phyloP scores from a whole-genome alignment of 768 basidiomycete species.

The Lactarius evosmus region DNA sequence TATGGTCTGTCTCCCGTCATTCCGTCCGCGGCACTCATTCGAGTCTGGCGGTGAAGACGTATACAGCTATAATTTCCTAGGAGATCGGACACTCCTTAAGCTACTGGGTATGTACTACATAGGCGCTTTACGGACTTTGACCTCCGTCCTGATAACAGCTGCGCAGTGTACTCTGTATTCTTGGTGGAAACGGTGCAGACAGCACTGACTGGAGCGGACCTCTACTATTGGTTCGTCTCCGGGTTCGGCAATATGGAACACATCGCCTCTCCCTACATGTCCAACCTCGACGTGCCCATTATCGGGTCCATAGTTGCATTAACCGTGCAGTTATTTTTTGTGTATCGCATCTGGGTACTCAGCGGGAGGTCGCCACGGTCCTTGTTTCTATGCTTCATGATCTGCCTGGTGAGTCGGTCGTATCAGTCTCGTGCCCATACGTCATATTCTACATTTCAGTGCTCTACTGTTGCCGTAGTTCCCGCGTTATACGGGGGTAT shows the following conservation, averaged over 20 bases:
- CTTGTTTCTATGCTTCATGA: no score
- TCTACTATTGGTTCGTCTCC: background rate
- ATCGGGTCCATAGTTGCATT: constrained; percentile 32
- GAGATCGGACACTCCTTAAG: constrained; percentile 2
- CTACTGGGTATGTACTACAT: background rate
- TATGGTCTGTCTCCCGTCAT: background rate
- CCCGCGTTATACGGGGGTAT: background rate
- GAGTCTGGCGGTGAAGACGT: constrained; percentile 7
- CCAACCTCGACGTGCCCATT: constrained; percentile 32
- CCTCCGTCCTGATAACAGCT: background rate
- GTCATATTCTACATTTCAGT: background rate
- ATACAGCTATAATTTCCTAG: constrained; percentile 18
- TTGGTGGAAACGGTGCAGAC: background rate
- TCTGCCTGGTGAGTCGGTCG: no score
- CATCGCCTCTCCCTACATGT: background rate
- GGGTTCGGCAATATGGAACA: background rate
- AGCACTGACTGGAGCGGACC: constrained; percentile 31
- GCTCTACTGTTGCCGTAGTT: background rate
- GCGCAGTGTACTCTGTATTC: background rate
- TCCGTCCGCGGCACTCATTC: background rate
- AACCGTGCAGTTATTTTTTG: no score
- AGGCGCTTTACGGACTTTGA: background rate
- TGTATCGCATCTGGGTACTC: no score
- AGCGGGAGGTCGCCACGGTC: no score
- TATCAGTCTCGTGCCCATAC: background rate